Evolutionary conservation across 176 grass and related monocot species (phyloP).

Genomic region (Puccinellia tenuiflora): DNA sequence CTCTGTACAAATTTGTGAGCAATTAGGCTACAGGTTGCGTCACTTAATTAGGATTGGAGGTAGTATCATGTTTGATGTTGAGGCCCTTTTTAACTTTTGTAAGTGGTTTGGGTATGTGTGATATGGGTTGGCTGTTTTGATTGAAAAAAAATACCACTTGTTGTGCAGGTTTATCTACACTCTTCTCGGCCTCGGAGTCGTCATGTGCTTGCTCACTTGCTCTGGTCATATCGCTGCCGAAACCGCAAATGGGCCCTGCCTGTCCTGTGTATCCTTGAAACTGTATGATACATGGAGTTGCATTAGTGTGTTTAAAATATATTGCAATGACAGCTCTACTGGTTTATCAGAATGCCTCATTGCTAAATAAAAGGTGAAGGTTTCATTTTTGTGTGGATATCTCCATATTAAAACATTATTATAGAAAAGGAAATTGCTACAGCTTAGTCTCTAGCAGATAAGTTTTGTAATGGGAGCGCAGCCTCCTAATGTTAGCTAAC

Average conservation of each 20-base stretch:
- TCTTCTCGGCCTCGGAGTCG: slow-evolving; percentile 67
- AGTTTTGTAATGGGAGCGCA: too few relatives aligned
- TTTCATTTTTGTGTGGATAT: too few relatives aligned
- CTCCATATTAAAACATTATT: too few relatives aligned
- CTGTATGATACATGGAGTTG: background rate
- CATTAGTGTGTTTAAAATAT: background rate
- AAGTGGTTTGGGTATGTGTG: background rate
- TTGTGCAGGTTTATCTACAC: slow-evolving; percentile 86
- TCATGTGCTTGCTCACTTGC: slow-evolving; percentile 81
- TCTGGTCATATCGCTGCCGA: slow-evolving; percentile 87
- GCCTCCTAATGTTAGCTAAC: too few relatives aligned
- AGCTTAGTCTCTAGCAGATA: too few relatives aligned
- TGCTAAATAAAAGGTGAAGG: too few relatives aligned
- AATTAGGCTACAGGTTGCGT: too few relatives aligned
- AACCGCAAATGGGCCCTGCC: slow-evolving; percentile 63
- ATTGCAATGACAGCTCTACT: too few relatives aligned
- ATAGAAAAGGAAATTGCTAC: too few relatives aligned
- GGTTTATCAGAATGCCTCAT: too few relatives aligned
- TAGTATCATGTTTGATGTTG: background rate
- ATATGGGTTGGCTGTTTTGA: background rate
- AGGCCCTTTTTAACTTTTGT: background rate
- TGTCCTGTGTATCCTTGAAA: slow-evolving; percentile 92
- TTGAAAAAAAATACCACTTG: background rate
- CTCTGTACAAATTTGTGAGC: too few relatives aligned
- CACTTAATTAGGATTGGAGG: too few relatives aligned